A percentile compares a stretch with the other conserved stretches of the same genome.
phyloP scores from a whole-genome alignment of 768 basidiomycete species.

The Collybia sp. region DNA sequence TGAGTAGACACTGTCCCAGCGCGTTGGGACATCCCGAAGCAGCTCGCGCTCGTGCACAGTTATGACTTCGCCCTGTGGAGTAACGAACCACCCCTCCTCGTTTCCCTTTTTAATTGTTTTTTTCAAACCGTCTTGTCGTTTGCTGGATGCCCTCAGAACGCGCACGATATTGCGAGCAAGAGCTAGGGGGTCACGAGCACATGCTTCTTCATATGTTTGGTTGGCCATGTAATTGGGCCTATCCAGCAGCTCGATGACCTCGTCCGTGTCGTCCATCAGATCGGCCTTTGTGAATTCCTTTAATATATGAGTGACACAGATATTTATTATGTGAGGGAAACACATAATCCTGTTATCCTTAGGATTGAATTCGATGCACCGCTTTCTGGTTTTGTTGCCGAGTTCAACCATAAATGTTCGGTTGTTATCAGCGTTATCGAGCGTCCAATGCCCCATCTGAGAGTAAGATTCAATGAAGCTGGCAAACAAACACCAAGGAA shows the following conservation, averaged over 20 bases:
- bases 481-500: no score
- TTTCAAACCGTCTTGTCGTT: conserved; percentile 2
- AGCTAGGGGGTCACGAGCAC: not conserved
- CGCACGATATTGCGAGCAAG: conserved; percentile 2
- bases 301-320: conserved; percentile 2
- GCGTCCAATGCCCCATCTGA: conserved; percentile 8
- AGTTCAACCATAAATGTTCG: conserved; percentile 3
- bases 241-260: not conserved
- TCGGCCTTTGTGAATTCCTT: not conserved
- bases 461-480: no score
- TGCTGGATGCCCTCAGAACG: conserved; percentile 2
- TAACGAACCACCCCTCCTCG: no score
- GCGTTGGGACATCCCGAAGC: no score
- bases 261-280: not conserved
- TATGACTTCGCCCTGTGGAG: no score
- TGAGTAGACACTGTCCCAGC: conserved; percentile 5
- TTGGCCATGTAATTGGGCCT: not conserved
- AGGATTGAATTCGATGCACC: conserved; percentile 5
- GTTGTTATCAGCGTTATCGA: conserved; percentile 16
- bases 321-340: conserved; percentile 16
- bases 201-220: not conserved
- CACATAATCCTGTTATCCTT: conserved; percentile 10
- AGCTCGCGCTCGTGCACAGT: no score
- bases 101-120: no score
- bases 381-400: not conserved